phyloP scores from a whole-genome alignment of 1,284 basidiomycete genomes.

The Marasmius fiardii region DNA sequence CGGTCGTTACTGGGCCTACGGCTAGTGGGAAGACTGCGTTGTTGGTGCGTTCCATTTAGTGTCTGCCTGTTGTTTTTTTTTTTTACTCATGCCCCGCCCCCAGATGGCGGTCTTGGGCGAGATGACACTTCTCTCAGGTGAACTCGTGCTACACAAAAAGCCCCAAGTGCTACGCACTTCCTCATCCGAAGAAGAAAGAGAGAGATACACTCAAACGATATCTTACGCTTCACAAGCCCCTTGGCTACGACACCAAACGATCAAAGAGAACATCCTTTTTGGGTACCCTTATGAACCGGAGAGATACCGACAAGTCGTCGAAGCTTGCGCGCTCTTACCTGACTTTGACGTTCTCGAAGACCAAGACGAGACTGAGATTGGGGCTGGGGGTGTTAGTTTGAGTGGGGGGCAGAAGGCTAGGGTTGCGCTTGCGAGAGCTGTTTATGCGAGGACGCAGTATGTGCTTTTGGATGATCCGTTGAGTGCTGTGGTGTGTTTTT shows the following conservation, averaged over 20 bases:
- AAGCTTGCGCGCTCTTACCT: constrained; percentile 58
- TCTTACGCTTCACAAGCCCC: constrained; percentile 85
- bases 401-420: constrained; percentile 37
- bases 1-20: constrained; percentile 51
- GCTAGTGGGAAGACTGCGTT: not conserved
- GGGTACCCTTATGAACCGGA: constrained; percentile 52
- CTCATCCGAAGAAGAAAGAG: too few relatives aligned
- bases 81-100: not conserved
- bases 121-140: constrained; percentile 51
- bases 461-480: constrained; percentile 16
- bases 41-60: not conserved
- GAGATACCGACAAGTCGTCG: constrained; percentile 48
- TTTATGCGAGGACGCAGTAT: constrained; percentile 16
- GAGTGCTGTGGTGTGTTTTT: constrained; percentile 14
- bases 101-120: constrained; percentile 1
- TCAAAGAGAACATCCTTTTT: constrained; percentile 59
- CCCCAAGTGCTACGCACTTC: too few relatives aligned
- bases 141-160: constrained; percentile 64
- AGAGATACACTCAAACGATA: constrained; percentile 69
- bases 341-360: constrained; percentile 65
- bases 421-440: constrained; percentile 45
- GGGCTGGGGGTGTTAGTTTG: constrained; percentile 18
- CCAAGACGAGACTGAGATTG: constrained; percentile 44
- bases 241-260: constrained; percentile 65
- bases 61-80: too few relatives aligned